Conservation (phyloP, 1,139 yeast species). For the Zygoascus meyerae region DNA sequence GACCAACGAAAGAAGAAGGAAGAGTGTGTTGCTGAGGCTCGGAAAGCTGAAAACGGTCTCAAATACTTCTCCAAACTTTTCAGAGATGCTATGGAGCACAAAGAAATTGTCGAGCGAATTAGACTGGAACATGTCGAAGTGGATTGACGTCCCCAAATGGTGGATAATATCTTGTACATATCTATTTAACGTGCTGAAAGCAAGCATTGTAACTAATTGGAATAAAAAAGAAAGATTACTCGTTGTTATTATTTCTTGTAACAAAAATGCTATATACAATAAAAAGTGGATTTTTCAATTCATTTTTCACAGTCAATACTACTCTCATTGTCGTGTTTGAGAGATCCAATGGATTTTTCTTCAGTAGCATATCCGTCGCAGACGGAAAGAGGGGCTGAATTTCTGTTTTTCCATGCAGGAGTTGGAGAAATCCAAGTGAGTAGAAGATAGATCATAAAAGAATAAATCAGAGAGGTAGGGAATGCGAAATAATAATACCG, state of each 20-base stretch:
- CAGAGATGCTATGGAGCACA: slow-evolving; percentile 30
- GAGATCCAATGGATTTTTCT: neutral
- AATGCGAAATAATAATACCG: slow-evolving; percentile 20
- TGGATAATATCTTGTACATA: neutral
- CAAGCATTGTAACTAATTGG: neutral
- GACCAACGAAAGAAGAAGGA: slow-evolving; percentile 56
- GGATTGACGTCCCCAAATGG: slow-evolving; percentile 5
- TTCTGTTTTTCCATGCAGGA: neutral
- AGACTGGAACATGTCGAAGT: slow-evolving; percentile 17
- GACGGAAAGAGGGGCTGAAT: neutral
- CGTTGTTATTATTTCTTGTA: too few species aligned
- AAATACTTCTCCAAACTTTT: slow-evolving; percentile 55
- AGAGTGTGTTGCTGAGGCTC: slow-evolving; percentile 47
- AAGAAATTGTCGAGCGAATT: slow-evolving; percentile 8
- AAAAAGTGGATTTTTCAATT: neutral
- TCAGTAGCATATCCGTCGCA: neutral
- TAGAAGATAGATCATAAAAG: slow-evolving; percentile 13
- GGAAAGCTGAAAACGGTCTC: slow-evolving; percentile 51
- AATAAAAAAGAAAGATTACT: neutral
- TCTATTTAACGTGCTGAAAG: neutral
- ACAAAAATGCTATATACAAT: neutral
- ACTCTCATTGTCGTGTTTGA: neutral
- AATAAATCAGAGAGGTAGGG: slow-evolving; percentile 18
- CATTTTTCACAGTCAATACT: neutral
- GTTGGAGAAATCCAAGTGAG: slow-evolving; percentile 10